phyloP scores from a whole-genome alignment of 1,139 yeast species.

The Eremothecium coryli region DNA sequence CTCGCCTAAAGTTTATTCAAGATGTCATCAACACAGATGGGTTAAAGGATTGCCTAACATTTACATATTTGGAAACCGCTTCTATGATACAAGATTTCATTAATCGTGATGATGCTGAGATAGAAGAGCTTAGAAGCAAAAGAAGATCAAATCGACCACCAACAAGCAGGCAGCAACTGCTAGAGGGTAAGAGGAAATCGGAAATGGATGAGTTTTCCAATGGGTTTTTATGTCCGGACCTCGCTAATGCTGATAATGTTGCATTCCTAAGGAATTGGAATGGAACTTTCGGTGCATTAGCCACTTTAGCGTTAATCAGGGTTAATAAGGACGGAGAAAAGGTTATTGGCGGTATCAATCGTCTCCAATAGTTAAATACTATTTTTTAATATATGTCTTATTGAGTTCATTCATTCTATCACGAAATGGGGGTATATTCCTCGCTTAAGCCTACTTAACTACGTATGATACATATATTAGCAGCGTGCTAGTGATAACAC shows the following conservation, averaged over 20 bases:
- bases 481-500: no score
- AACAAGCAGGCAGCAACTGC: conserved; percentile 52
- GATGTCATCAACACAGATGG: conserved; percentile 45
- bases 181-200: conserved; percentile 52
- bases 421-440: no score
- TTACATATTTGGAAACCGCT: conserved; percentile 50
- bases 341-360: conserved; percentile 20
- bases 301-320: conserved; percentile 41
- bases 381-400: no score
- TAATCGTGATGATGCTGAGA: conserved; percentile 64
- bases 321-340: conserved; percentile 21
- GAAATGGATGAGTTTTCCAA: conserved; percentile 55
- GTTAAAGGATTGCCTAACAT: conserved; percentile 36
- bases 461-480: no score
- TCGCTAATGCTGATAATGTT: conserved; percentile 53
- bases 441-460: no score
- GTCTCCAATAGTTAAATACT: background rate
- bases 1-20: conserved; percentile 55
- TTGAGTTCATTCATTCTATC: no score
- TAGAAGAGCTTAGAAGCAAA: conserved; percentile 45
- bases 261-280: conserved; percentile 61
- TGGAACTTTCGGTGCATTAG: conserved; percentile 73
- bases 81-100: conserved; percentile 53
- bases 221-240: conserved; percentile 70
- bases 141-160: conserved; percentile 89